Evolutionary conservation across 805 yeast genomes (phyloP).

Genomic region (Pichia nanzhaoensis): DNA sequence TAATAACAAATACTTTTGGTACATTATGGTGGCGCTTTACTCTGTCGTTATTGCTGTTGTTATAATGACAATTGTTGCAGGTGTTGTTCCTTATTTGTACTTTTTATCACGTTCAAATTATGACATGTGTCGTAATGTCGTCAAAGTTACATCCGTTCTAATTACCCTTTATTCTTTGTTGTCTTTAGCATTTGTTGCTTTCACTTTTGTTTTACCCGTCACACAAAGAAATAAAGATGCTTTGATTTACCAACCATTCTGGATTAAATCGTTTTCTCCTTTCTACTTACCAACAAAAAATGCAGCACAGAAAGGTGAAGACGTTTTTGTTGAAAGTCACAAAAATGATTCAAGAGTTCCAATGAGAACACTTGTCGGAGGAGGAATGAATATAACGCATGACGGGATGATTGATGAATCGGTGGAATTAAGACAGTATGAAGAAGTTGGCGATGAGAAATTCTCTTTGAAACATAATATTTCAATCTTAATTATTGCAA

Average conservation of each 20-base stretch:
- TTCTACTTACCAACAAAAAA: constrained; percentile 52
- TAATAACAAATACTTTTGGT: constrained; percentile 43
- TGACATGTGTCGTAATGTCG: constrained; percentile 47
- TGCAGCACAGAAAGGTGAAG: constrained; percentile 35
- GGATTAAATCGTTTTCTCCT: constrained; percentile 62
- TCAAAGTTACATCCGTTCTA: constrained; percentile 43
- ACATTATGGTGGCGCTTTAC: constrained; percentile 43
- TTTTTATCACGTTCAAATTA: constrained; percentile 40
- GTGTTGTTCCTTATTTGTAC: constrained; percentile 53
- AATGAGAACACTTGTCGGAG: constrained; percentile 27
- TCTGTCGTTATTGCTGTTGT: constrained; percentile 49
- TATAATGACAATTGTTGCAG: constrained; percentile 62
- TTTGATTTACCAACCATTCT: constrained; percentile 63
- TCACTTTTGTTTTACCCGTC: constrained; percentile 52
- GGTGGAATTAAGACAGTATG: constrained; percentile 20
- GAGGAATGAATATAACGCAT: constrained; percentile 14
- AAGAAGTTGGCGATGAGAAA: constrained; percentile 17
- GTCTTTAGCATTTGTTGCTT: constrained; percentile 41
- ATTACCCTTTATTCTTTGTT: constrained; percentile 46
- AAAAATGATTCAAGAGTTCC: constrained; percentile 16
- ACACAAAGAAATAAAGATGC: constrained; percentile 43
- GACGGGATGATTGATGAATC: constrained; percentile 10
- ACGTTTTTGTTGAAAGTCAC: constrained; percentile 18
- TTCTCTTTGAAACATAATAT: constrained; percentile 39
- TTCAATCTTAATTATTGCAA: constrained; percentile 40